These are phyloP conservation scores for Oryza nivara DNA, from an alignment of 176 grass and related monocot species.

Conservation along the genomic window DNA sequence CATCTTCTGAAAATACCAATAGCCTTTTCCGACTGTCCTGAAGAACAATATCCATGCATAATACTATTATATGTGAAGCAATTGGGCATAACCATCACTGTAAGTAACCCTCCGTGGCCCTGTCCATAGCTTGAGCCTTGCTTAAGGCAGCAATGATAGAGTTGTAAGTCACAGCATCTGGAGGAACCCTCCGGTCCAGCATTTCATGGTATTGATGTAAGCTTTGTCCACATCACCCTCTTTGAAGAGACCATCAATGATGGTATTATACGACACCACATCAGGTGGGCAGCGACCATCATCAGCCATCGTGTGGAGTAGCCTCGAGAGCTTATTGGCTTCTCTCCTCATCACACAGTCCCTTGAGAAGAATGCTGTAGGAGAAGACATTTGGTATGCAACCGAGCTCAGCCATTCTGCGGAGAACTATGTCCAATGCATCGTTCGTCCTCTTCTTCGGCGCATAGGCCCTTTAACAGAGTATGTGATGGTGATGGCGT, in stretches of 20 bases:
- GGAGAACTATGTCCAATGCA: background rate
- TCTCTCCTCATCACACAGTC: conserved; percentile 17
- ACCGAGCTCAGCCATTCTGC: too few relatives aligned
- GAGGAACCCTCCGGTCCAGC: background rate
- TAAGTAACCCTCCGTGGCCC: background rate
- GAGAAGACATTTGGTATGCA: too few relatives aligned
- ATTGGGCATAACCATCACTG: background rate
- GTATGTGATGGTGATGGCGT: too few relatives aligned
- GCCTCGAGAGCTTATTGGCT: background rate
- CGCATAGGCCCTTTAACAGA: conserved; percentile 31
- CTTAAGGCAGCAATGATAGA: background rate
- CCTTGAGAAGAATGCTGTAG: conserved; percentile 17
- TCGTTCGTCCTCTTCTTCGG: conserved; percentile 14
- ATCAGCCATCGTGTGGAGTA: conserved; percentile 29
- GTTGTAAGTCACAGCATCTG: background rate
- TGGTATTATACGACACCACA: conserved; percentile 18
- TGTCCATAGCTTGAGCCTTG: background rate
- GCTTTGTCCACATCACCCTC: background rate
- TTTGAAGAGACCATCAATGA: conserved; percentile 35
- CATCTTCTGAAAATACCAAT: conserved; percentile 29
- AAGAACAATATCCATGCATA: background rate
- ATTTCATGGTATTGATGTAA: background rate
- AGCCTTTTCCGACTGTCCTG: background rate
- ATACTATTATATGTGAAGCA: background rate
- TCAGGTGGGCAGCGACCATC: background rate